phyloP scores from a whole-genome alignment of 2,329 filamentous ascomycete genomes.

The Microdochium bolleyi region DNA sequence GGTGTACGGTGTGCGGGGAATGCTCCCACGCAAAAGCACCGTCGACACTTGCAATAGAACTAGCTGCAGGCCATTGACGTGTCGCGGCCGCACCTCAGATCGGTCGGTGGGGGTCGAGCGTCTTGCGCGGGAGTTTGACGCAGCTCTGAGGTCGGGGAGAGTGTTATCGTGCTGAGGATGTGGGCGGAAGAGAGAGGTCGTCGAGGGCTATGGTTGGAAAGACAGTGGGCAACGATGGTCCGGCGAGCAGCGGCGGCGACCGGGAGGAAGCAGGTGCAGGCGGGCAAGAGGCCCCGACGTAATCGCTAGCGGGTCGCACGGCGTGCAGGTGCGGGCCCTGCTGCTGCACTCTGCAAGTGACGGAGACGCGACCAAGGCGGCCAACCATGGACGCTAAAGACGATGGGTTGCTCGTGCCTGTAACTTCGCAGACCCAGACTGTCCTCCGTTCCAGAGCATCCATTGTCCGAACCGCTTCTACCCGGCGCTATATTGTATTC shows the following conservation, averaged over 20 bases:
- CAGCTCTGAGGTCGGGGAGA: background rate
- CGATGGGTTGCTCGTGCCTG: too few species aligned
- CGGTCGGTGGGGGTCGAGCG: background rate
- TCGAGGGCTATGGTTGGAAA: background rate
- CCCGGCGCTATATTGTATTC: background rate
- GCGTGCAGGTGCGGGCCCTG: background rate
- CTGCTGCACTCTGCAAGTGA: background rate
- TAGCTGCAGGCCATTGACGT: slow-evolving; percentile 50
- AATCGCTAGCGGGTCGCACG: background rate
- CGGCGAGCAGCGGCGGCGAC: background rate
- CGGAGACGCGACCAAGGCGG: too few species aligned
- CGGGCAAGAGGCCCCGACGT: background rate
- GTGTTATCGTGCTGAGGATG: background rate
- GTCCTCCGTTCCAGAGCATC: too few species aligned
- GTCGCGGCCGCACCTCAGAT: slow-evolving; percentile 1
- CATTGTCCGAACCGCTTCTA: background rate
- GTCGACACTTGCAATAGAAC: slow-evolving; percentile 41
- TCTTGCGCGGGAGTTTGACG: slow-evolving; percentile 1
- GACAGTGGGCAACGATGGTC: background rate
- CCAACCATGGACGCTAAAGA: background rate
- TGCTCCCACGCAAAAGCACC: slow-evolving; percentile 50
- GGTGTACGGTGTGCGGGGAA: slow-evolving; percentile 48
- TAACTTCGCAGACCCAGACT: too few species aligned
- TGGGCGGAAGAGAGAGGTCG: background rate
- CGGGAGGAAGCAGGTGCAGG: background rate